Conservation (phyloP, 257 asterid genomes). For the Thymus quinquecostatus region DNA sequence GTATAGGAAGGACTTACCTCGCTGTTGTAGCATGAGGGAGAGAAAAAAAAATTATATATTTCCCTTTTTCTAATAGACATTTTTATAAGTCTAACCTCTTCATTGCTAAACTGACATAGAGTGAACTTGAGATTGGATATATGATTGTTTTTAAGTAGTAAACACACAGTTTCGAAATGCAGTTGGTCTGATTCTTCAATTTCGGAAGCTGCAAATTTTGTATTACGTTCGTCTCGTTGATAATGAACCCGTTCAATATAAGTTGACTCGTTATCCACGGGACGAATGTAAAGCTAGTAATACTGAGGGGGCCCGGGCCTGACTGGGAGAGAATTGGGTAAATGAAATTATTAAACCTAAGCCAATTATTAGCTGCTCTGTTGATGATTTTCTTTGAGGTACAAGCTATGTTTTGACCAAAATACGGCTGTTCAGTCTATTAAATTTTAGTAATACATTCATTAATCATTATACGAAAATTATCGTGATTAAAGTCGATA, state of each 20-base stretch:
- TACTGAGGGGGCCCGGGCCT: not conserved
- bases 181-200: not conserved
- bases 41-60: conserved; percentile 24
- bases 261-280: no score
- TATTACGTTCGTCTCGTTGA: no score
- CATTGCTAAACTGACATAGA: conserved; percentile 30
- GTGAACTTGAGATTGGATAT: conserved; percentile 20
- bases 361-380: conserved; percentile 8
- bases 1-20: conserved; percentile 38
- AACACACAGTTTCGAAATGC: not conserved
- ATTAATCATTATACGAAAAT: conserved; percentile 1
- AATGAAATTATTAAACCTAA: not conserved
- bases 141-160: conserved; percentile 19
- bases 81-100: conserved; percentile 30
- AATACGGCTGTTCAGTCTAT: conserved; percentile 24
- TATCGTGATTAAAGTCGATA: not conserved
- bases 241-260: no score
- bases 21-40: conserved; percentile 58
- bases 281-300: not conserved
- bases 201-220: not conserved
- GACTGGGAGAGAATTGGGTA: not conserved
- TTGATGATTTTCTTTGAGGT: conserved; percentile 7
- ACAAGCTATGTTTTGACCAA: conserved; percentile 3
- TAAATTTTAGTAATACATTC: not conserved
- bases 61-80: conserved; percentile 28